phyloP scores from a whole-genome alignment of 352 stramenopile genomes.

The Peronospora destructor region DNA sequence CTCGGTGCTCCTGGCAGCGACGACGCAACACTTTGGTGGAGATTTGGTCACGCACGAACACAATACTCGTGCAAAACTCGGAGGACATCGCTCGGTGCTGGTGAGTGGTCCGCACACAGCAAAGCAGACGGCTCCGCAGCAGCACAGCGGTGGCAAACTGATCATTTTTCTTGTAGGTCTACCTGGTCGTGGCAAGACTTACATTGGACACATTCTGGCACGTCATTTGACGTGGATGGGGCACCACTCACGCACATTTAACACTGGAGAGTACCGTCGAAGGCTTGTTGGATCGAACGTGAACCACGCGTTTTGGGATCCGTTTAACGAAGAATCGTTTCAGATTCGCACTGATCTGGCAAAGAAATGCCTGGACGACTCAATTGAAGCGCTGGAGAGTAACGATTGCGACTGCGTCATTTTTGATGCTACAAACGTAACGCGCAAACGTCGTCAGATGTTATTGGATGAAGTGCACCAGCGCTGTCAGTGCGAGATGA shows the following conservation, averaged over 20 bases:
- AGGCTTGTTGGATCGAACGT: conserved; percentile 55
- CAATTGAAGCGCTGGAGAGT: conserved; percentile 53
- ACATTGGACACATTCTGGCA: conserved; percentile 76
- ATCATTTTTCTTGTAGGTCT: conserved; percentile 79
- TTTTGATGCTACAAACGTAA: conserved; percentile 82
- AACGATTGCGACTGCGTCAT: conserved; percentile 74
- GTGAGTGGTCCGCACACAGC: conserved; percentile 34
- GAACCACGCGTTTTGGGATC: conserved; percentile 79
- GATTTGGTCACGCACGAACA: conserved; percentile 80
- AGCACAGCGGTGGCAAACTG: conserved; percentile 56
- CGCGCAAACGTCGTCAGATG: conserved; percentile 53
- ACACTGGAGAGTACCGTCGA: conserved; percentile 76
- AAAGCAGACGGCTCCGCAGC: conserved; percentile 25
- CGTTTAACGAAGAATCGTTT: conserved; percentile 62
- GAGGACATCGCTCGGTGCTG: conserved; percentile 65
- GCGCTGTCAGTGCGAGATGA: conserved; percentile 70
- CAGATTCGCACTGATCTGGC: conserved; percentile 64
- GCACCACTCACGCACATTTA: conserved; percentile 76
- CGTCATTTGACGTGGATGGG: conserved; percentile 84
- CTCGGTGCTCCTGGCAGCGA: conserved; percentile 67
- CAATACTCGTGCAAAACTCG: conserved; percentile 54
- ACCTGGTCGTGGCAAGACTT: conserved; percentile 76
- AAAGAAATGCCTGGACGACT: conserved; percentile 64
- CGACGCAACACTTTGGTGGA: conserved; percentile 80
- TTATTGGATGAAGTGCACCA: conserved; percentile 45